Conservation (phyloP, 208 protist genomes). For the Crithidia sp. region DNA sequence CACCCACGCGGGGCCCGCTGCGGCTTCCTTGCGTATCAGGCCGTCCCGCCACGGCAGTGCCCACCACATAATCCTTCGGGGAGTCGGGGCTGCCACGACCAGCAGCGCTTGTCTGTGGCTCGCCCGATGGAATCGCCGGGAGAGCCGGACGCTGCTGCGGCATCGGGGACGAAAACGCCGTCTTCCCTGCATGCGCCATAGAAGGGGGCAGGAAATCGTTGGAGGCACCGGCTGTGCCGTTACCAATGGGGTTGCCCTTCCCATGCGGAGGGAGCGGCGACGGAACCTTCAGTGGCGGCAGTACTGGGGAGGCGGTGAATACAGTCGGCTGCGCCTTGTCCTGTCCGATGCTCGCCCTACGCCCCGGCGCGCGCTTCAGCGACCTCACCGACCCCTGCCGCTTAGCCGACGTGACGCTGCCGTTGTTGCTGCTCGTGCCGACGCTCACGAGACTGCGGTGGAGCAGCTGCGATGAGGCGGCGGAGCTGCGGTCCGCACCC, state of each 20-base stretch:
- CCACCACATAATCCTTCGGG: not conserved
- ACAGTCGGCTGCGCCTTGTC: not conserved
- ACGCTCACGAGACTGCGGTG: conserved; percentile 2
- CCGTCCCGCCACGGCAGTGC: not conserved
- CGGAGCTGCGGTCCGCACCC: conserved; percentile 2
- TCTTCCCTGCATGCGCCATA: not conserved
- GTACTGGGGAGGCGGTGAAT: not conserved
- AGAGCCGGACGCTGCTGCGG: not conserved
- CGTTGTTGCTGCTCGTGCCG: conserved; percentile 15
- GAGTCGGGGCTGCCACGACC: not conserved
- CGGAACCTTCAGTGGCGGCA: conserved; percentile 1
- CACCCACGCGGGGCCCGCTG: too few relatives aligned
- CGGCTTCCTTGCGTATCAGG: not conserved
- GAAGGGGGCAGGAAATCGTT: not conserved
- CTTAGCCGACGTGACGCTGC: not conserved
- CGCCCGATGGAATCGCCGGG: not conserved
- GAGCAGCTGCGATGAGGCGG: conserved; percentile 4
- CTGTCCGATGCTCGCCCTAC: not conserved
- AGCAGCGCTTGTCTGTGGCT: not conserved
- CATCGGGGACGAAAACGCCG: not conserved
- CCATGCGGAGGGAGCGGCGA: not conserved
- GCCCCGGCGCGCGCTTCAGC: not conserved
- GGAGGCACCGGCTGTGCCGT: not conserved
- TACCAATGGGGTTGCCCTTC: not conserved
- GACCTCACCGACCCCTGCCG: not conserved